Evolutionary conservation across 176 grass and related monocot genomes (phyloP).

Genomic region (Lolium rigidum): DNA sequence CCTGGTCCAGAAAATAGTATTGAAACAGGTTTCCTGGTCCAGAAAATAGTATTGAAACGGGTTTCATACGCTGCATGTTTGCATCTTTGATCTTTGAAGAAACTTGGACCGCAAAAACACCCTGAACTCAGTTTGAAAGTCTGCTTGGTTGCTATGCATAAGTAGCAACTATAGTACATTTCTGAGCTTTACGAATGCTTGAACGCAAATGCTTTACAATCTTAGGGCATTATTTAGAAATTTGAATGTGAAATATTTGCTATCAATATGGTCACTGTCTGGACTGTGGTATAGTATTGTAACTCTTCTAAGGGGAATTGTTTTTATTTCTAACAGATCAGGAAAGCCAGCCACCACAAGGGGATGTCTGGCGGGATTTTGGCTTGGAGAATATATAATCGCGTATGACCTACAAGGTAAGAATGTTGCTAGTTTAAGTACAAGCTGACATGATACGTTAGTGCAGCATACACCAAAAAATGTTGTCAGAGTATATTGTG

Average conservation of each 20-base stretch:
- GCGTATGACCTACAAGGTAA: slow-evolving; percentile 48
- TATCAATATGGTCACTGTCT: neutral
- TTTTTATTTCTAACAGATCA: slow-evolving; percentile 56
- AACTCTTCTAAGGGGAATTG: slow-evolving; percentile 21
- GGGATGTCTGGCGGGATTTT: slow-evolving; percentile 84
- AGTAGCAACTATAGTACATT: slow-evolving; percentile 20
- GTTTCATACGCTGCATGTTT: neutral
- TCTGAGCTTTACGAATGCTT: neutral
- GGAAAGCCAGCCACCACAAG: slow-evolving; percentile 73
- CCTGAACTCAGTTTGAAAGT: neutral
- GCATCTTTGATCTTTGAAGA: neutral
- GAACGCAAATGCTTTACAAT: slow-evolving; percentile 3
- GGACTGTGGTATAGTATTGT: neutral
- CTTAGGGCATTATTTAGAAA: neutral
- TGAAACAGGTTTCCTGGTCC: neutral
- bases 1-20: neutral
- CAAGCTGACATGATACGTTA: neutral
- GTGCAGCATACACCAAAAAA: slow-evolving; percentile 17
- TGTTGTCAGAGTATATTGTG: neutral
- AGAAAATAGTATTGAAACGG: neutral
- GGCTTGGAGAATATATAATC: slow-evolving; percentile 83
- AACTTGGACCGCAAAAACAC: neutral
- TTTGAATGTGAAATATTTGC: slow-evolving; percentile 11
- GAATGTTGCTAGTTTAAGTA: neutral
- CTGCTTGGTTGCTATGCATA: neutral